These are phyloP conservation scores for Aspergillus saccharolyticus DNA, from an alignment of 495 filamentous ascomycete species.

Conservation along the genomic window DNA sequence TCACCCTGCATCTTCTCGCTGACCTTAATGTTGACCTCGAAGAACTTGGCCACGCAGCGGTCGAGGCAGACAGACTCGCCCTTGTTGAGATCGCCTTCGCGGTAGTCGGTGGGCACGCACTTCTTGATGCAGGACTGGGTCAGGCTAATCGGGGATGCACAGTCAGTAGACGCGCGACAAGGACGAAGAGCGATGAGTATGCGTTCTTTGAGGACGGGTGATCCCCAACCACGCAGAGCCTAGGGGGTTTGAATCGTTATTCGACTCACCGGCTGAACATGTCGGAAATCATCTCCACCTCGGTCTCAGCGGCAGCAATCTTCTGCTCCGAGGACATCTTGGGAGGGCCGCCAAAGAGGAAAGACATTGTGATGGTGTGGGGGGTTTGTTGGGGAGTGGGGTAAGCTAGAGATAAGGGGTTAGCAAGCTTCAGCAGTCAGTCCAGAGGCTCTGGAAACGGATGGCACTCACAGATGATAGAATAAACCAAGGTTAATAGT, in stretches of 20 bases:
- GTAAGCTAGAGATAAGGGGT: background rate
- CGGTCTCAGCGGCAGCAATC: constrained; percentile 88
- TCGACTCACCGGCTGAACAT: constrained; percentile 83
- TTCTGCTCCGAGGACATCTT: constrained; percentile 93
- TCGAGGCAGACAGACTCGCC: constrained; percentile 97
- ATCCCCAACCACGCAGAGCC: background rate
- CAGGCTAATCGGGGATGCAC: constrained; percentile 3
- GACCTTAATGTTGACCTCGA: constrained; percentile 95
- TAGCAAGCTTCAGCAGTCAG: background rate
- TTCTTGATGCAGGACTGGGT: constrained; percentile 85
- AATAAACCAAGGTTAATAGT: background rate
- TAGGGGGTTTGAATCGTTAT: background rate
- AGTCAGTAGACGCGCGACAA: background rate
- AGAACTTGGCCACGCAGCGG: constrained; percentile 94
- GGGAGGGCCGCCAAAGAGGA: constrained; percentile 80
- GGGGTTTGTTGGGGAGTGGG: background rate
- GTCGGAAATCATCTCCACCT: constrained; percentile 87
- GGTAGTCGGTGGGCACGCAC: constrained; percentile 86
- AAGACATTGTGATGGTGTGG: constrained; percentile 69
- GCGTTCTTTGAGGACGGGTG: background rate
- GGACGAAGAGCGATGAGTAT: background rate
- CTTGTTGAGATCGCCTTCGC: constrained; percentile 94
- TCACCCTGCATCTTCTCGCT: constrained; percentile 73
- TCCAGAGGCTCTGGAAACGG: background rate
- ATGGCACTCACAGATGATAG: background rate